Conservation (phyloP, 805 yeast genomes). For the Wickerhamiella shivajii region DNA sequence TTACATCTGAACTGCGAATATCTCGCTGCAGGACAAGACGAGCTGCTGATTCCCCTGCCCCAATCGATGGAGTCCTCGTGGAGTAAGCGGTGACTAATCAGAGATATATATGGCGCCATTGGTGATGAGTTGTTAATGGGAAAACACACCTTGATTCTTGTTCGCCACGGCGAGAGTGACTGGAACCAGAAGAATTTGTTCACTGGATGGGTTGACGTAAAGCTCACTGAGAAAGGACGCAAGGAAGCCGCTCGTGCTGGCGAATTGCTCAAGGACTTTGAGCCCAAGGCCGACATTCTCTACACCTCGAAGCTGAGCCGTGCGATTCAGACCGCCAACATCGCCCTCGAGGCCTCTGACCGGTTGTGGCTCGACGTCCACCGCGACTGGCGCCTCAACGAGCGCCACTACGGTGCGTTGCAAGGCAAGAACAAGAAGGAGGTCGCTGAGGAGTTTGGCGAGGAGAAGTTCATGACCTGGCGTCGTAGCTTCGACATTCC, state of each 20-base stretch:
- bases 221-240: slow-evolving; percentile 68
- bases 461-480: slow-evolving; percentile 89
- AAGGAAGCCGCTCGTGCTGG: slow-evolving; percentile 92
- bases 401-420: slow-evolving; percentile 97
- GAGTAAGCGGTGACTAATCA: no score
- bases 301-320: slow-evolving; percentile 85
- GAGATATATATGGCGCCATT: no score
- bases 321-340: slow-evolving; percentile 95
- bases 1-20: no score
- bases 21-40: no score
- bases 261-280: slow-evolving; percentile 74
- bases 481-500: slow-evolving; percentile 96
- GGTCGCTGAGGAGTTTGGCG: slow-evolving; percentile 74
- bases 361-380: slow-evolving; percentile 80
- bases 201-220: slow-evolving; percentile 98
- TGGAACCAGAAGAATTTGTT: slow-evolving; percentile 97
- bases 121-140: no score
- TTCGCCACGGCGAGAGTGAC: slow-evolving; percentile 98
- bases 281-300: slow-evolving; percentile 70
- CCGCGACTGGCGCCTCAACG: slow-evolving; percentile 96
- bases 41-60: no score
- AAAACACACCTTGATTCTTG: slow-evolving; percentile 79
- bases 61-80: no score
- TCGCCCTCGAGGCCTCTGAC: slow-evolving; percentile 80
- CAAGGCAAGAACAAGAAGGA: slow-evolving; percentile 98